A percentile compares a stretch with the other conserved stretches of the same genome.
Evolutionary conservation across 2,329 filamentous ascomycete species (phyloP).

Genomic region (Nigrospora oryzae): DNA sequence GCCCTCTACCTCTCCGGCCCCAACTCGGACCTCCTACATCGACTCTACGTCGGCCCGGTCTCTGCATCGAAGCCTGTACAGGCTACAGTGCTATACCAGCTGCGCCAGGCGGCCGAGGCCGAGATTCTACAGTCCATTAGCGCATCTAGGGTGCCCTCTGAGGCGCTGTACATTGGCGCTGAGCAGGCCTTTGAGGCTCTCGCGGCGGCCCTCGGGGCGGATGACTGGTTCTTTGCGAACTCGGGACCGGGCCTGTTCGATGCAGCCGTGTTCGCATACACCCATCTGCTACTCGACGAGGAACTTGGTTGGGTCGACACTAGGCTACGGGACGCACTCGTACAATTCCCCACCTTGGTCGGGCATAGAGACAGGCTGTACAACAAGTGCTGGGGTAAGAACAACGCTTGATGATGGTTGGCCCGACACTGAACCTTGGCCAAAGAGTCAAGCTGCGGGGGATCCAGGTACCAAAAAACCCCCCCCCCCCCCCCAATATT

Average conservation of each 20-base stretch:
- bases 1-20: conserved; percentile 66
- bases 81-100: conserved; percentile 51
- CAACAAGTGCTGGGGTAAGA: conserved; percentile 32
- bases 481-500: too few relatives aligned
- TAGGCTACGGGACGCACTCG: conserved; percentile 48
- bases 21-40: conserved; percentile 61
- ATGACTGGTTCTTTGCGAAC: conserved; percentile 40
- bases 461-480: too few relatives aligned
- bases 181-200: conserved; percentile 37
- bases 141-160: conserved; percentile 23
- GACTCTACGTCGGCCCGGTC: conserved; percentile 62
- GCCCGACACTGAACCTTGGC: not conserved
- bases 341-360: conserved; percentile 52
- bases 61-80: conserved; percentile 54
- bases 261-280: conserved; percentile 84
- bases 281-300: conserved; percentile 66
- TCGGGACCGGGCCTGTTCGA: conserved; percentile 67
- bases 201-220: conserved; percentile 28
- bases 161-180: conserved; percentile 34
- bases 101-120: conserved; percentile 63
- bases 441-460: too few relatives aligned
- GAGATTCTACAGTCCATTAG: conserved; percentile 59
- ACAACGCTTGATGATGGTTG: too few relatives aligned
- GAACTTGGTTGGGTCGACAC: conserved; percentile 55
- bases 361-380: conserved; percentile 54